These are phyloP conservation scores for Exserohilum turcica DNA, from an alignment of 2,329 filamentous ascomycete genomes.

Conservation along the genomic window DNA sequence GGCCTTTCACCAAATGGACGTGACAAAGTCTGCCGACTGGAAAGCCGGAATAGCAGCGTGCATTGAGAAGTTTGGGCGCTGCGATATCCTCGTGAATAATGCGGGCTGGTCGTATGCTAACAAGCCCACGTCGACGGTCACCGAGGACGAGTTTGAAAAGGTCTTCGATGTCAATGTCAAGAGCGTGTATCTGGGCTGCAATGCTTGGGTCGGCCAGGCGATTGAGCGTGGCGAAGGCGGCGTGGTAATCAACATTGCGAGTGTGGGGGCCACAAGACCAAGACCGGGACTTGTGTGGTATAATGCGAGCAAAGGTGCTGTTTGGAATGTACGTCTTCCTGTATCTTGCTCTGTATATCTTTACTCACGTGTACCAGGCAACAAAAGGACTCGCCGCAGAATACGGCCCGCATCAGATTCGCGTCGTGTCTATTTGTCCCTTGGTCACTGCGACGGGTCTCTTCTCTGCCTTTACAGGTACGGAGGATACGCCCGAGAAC, in stretches of 20 bases:
- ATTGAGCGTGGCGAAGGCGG: constrained; percentile 62
- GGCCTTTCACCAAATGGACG: constrained; percentile 54
- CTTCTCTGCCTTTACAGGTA: constrained; percentile 63
- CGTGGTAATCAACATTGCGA: constrained; percentile 69
- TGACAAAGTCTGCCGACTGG: constrained; percentile 59
- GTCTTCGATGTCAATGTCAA: constrained; percentile 73
- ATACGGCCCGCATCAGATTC: constrained; percentile 72
- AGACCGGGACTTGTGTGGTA: constrained; percentile 71
- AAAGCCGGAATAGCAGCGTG: constrained; percentile 60
- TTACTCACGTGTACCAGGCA: constrained; percentile 45
- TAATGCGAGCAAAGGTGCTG: constrained; percentile 70
- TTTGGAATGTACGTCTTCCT: constrained; percentile 57
- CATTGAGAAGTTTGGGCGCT: constrained; percentile 58
- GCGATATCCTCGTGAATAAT: constrained; percentile 67
- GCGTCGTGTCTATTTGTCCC: constrained; percentile 74
- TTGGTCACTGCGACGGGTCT: constrained; percentile 70
- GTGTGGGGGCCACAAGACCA: constrained; percentile 66
- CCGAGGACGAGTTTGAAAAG: constrained; percentile 68
- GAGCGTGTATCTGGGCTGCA: constrained; percentile 65
- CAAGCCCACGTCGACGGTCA: constrained; percentile 65
- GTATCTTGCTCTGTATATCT: neutral
- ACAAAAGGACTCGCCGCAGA: constrained; percentile 73
- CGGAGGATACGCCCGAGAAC: constrained; percentile 65
- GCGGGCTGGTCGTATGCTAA: constrained; percentile 62
- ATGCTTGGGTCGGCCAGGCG: constrained; percentile 65